Conservation (phyloP, 306 rosid genomes). For the Amphicarpaea edgeworthii region DNA sequence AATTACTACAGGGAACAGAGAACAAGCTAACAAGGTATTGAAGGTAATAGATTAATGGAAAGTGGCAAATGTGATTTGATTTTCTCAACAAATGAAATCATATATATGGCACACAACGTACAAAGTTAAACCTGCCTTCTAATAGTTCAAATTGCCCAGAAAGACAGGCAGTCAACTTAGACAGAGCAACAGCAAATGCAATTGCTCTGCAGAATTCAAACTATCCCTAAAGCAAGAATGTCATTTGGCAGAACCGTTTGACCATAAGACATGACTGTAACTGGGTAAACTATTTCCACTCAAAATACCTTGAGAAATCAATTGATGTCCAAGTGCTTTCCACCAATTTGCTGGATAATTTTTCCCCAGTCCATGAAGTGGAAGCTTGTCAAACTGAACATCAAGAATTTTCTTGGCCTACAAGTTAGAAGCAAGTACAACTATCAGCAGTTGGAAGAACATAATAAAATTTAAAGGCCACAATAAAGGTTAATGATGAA, state of each 20-base stretch:
- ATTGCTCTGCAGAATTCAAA: conserved; percentile 30
- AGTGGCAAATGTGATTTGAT: conserved; percentile 30
- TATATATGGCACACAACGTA: conserved; percentile 1
- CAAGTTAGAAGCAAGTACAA: conserved; percentile 52
- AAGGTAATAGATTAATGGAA: conserved; percentile 7
- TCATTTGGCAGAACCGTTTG: not conserved
- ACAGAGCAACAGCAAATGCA: conserved; percentile 36
- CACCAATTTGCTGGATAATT: conserved; percentile 84
- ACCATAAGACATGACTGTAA: conserved; percentile 33
- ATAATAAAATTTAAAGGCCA: conserved; percentile 34
- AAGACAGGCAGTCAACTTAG: not conserved
- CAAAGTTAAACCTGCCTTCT: conserved; percentile 23
- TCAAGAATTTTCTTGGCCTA: conserved; percentile 78
- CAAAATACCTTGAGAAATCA: conserved; percentile 71
- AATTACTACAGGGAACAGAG: conserved; percentile 19
- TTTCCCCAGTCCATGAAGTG: conserved; percentile 93
- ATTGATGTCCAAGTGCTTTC: conserved; percentile 84
- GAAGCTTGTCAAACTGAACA: conserved; percentile 79
- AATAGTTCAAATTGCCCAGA: conserved; percentile 33
- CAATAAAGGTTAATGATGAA: conserved; percentile 18
- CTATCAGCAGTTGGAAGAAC: conserved; percentile 44
- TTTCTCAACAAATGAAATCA: conserved; percentile 22
- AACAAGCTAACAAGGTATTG: not conserved
- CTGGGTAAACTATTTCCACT: conserved; percentile 29
- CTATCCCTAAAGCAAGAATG: conserved; percentile 34